Evolutionary conservation across 2,329 filamentous ascomycete genomes (phyloP).

Genomic region (Penicillium sp.): DNA sequence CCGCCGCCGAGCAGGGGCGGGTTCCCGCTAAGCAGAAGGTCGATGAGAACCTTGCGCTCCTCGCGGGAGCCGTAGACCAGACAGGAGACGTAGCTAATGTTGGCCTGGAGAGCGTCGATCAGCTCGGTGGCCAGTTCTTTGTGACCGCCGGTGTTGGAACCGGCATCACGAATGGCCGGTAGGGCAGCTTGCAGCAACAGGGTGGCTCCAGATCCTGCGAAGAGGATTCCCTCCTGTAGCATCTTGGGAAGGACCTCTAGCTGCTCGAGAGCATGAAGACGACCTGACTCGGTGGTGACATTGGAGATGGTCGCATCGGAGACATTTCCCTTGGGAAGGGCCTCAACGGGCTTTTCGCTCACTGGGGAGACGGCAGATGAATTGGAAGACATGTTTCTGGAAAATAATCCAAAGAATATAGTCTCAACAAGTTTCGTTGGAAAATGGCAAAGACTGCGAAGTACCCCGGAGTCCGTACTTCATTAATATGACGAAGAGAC

Average conservation of each 20-base stretch:
- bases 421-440: too few species aligned
- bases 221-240: conserved; percentile 36
- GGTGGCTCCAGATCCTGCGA: conserved; percentile 35
- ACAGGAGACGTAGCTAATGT: conserved; percentile 35
- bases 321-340: background rate
- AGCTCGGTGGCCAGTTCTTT: conserved; percentile 30
- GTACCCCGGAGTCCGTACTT: too few species aligned
- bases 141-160: conserved; percentile 4
- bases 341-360: conserved; percentile 16
- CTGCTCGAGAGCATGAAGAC: conserved; percentile 31
- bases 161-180: conserved; percentile 24
- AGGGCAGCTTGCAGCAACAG: conserved; percentile 36
- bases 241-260: conserved; percentile 37
- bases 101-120: conserved; percentile 29
- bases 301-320: conserved; percentile 1
- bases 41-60: conserved; percentile 31
- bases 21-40: conserved; percentile 23
- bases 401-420: too few species aligned
- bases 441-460: too few species aligned
- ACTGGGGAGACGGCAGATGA: conserved; percentile 20
- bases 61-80: conserved; percentile 32
- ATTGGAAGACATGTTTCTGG: conserved; percentile 15
- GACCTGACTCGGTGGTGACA: conserved; percentile 16
- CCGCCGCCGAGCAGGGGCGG: conserved; percentile 24
- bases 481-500: background rate